These are phyloP conservation scores for Sporothrix variecibatus DNA, from an alignment of 2,329 filamentous ascomycete species.

Conservation along the genomic window DNA sequence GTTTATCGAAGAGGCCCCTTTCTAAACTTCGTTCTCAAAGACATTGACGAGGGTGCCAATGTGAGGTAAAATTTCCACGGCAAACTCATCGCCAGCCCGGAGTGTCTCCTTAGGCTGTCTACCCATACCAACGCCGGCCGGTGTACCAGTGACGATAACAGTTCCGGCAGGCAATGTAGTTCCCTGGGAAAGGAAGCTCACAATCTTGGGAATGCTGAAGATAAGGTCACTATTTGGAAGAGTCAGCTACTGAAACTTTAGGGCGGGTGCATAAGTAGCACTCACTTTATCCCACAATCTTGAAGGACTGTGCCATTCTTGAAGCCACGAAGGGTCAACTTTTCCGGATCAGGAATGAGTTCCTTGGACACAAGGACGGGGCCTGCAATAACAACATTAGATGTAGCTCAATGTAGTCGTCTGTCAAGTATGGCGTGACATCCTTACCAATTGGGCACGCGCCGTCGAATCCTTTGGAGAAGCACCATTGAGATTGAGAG, in stretches of 20 bases:
- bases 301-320: conserved; percentile 44
- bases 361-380: conserved; percentile 45
- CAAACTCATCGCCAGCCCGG: conserved; percentile 45
- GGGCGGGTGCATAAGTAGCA: background rate
- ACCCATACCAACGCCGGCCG: conserved; percentile 45
- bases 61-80: conserved; percentile 46
- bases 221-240: conserved; percentile 46
- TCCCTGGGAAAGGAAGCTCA: conserved; percentile 47
- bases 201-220: conserved; percentile 50
- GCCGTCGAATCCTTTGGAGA: conserved; percentile 61
- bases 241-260: background rate
- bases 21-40: conserved; percentile 31
- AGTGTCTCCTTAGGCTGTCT: conserved; percentile 43
- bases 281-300: conserved; percentile 19
- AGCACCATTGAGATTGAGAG: conserved; percentile 57
- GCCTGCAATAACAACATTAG: background rate
- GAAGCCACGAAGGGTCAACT: conserved; percentile 45
- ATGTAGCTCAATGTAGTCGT: too few relatives aligned
- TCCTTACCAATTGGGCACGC: conserved; percentile 56
- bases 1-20: background rate
- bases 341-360: conserved; percentile 45
- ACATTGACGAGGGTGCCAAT: conserved; percentile 47
- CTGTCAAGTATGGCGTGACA: conserved; percentile 26
- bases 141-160: conserved; percentile 48
- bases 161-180: conserved; percentile 45